Evolutionary conservation across 1,284 basidiomycete genomes (phyloP), one percentile per base, ranked within the genome.

Genomic region (Neolentinus lepideus): DNA sequence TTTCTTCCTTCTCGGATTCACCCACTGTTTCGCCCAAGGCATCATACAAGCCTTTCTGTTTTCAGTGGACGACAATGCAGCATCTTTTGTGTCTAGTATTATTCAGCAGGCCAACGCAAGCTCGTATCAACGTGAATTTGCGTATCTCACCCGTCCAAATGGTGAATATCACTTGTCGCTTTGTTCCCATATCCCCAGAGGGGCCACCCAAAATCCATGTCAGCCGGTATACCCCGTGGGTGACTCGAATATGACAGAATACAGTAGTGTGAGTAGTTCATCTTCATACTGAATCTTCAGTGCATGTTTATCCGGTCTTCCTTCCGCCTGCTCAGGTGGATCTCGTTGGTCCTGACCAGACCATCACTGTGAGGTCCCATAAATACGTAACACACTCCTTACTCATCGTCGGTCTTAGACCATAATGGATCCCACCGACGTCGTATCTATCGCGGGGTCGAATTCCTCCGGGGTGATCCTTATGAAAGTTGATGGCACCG

Each of bases 21-120:
- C 66, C 14, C 64, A 67, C 55, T 72, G 69, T 55, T 60, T 72
- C 33, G 63, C 65, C 8, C 71, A 72, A 53, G 66, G 65, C 9
- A 61, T 78, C 54, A 69, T 81, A 16, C 80, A 82, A 60, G 74
- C 77, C 1, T 68, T 80, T 31, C 68, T 81, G 6, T 77, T 73
- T 62, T 70, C 70, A 27, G 60, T 76, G 57, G 80, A 84, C 62
- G 62, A 70, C 16, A 64, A 73, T 36, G 77, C 76, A 58, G 63
- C 66, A 54, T 56, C 62, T 3, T 61, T 80, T 31, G 65, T 78
- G 12, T 63, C 66, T 21, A 63, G 61, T 8, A 73, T 83, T 57
- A 66, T 76, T 21, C 54, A 64, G 2, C 64, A 66, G 0, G 76
- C 73, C 3, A 55, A 69, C 1, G 71, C 2, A 72, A 76, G 50